Percentiles rank a stretch among this genome's conserved stretches.
These are phyloP conservation scores for Syzygium grande DNA, from an alignment of 345 rosid species.

Conservation along the genomic window DNA sequence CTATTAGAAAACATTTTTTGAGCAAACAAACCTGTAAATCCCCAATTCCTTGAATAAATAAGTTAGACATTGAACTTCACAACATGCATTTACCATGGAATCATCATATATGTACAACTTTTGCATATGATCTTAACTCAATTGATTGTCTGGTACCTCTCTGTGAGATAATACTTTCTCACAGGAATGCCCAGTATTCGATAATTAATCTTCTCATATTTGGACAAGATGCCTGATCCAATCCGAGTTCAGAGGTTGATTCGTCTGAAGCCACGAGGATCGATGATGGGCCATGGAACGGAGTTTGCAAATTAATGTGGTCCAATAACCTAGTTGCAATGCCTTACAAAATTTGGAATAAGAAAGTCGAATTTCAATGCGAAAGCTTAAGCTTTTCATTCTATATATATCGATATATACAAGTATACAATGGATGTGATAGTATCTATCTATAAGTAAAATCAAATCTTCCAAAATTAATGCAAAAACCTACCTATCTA, in stretches of 20 bases:
- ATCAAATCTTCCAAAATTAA: too few species aligned
- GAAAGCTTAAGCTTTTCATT: neutral
- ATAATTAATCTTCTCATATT: too few species aligned
- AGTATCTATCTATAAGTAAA: too few species aligned
- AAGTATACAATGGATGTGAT: neutral
- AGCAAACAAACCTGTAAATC: rapidly evolving
- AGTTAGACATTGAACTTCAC: neutral
- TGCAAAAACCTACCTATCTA: neutral
- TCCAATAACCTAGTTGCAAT: neutral
- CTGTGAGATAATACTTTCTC: too few species aligned
- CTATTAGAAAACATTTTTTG: too few species aligned
- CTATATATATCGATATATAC: too few species aligned
- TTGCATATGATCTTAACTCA: neutral
- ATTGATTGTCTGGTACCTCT: too few species aligned
- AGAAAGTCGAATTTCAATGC: rapidly evolving
- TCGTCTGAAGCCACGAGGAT: neutral
- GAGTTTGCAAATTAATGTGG: neutral
- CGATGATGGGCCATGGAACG: neutral
- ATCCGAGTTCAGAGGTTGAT: too few species aligned
- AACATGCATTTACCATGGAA: neutral
- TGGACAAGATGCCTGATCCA: too few species aligned
- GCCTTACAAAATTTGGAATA: neutral
- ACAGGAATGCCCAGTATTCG: too few species aligned
- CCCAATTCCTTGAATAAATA: neutral
- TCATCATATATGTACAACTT: neutral